A percentile compares a stretch with the other conserved stretches of the same genome.
Evolutionary conservation across 805 yeast species (phyloP).

Genomic region (Candida morakotiae): DNA sequence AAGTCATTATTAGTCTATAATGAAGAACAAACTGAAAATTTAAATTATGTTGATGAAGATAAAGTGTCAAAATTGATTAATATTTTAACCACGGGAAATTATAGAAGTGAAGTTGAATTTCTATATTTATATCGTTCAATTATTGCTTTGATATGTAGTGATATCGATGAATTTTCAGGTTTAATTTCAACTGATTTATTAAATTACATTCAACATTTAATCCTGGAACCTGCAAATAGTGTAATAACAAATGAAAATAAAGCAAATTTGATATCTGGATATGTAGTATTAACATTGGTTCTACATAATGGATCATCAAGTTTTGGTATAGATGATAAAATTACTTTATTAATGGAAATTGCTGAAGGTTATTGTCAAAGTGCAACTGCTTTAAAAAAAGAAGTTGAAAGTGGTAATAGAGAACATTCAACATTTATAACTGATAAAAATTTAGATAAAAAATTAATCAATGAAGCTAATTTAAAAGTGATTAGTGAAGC

Average conservation of each 20-base stretch:
- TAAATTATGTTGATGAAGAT: conserved; percentile 33
- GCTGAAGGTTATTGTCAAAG: conserved; percentile 36
- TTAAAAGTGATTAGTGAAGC: conserved; percentile 29
- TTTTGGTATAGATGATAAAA: conserved; percentile 45
- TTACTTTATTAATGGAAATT: conserved; percentile 40
- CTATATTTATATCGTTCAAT: conserved; percentile 36
- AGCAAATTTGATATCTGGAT: conserved; percentile 35
- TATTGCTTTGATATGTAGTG: conserved; percentile 42
- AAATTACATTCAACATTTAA: conserved; percentile 19
- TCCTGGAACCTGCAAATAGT: conserved; percentile 31
- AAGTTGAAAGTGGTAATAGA: conserved; percentile 38
- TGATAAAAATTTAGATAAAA: conserved; percentile 31
- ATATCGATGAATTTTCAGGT: conserved; percentile 47
- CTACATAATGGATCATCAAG: conserved; percentile 47
- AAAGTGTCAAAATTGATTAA: conserved; percentile 30
- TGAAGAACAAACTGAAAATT: conserved; percentile 34
- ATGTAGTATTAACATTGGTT: conserved; percentile 35
- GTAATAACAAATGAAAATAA: conserved; percentile 35
- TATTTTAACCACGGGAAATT: conserved; percentile 28
- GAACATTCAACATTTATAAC: conserved; percentile 38
- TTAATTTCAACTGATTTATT: conserved; percentile 30
- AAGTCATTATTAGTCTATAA: conserved; percentile 35
- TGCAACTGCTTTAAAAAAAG: conserved; percentile 24
- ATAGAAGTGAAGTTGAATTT: conserved; percentile 37
- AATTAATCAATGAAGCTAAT: conserved; percentile 30